Conservation (phyloP, 2,329 filamentous ascomycete species). For the Aspergillus uvarum region DNA sequence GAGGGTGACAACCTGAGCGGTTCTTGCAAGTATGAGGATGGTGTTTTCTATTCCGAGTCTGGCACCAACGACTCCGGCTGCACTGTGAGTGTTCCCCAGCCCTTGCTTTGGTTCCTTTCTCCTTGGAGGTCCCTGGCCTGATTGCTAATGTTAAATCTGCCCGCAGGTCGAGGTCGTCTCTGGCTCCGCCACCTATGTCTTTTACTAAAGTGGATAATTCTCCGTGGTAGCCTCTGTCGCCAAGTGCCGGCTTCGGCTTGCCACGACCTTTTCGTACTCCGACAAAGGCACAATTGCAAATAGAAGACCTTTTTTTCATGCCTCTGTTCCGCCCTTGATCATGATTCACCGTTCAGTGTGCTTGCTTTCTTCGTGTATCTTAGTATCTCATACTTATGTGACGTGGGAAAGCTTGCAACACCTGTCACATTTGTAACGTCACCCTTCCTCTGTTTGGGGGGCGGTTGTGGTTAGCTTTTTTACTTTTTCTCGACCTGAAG, state of each 20-base stretch:
- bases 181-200: constrained; percentile 52
- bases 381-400: constrained; percentile 33
- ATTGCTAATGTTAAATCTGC: background rate
- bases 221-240: constrained; percentile 9
- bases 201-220: constrained; percentile 32
- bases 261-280: background rate
- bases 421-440: constrained; percentile 25
- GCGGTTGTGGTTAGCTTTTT: constrained; percentile 23
- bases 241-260: background rate
- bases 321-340: constrained; percentile 25
- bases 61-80: constrained; percentile 62
- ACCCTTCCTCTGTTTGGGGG: constrained; percentile 19
- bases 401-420: constrained; percentile 24
- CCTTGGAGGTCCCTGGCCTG: background rate
- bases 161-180: constrained; percentile 50
- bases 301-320: constrained; percentile 20
- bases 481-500: constrained; percentile 20
- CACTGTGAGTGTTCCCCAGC: constrained; percentile 64
- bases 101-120: constrained; percentile 23
- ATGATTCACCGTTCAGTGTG: constrained; percentile 31
- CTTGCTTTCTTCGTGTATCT: constrained; percentile 39
- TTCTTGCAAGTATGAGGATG: constrained; percentile 66
- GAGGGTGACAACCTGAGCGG: constrained; percentile 61
- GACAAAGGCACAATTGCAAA: constrained; percentile 15
- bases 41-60: constrained; percentile 57